Percentiles rank a stretch among this genome's conserved stretches.
Conservation (phyloP, 176 grass and related monocot genomes). For the Rhynchospora pubera region DNA sequence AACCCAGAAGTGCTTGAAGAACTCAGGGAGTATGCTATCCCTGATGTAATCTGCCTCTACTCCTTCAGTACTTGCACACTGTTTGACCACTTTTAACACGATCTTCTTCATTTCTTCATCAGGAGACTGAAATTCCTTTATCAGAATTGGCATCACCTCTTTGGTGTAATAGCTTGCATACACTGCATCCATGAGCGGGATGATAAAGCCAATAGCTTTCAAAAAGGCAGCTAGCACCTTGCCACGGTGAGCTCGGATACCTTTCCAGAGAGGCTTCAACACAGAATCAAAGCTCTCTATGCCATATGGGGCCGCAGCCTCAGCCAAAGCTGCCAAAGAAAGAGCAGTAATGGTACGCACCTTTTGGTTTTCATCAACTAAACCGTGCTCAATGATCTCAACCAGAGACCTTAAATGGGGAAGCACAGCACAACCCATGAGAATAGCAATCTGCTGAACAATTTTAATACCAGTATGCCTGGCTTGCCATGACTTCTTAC, state of each 20-base stretch:
- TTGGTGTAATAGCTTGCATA: conserved; percentile 98
- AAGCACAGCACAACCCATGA: conserved; percentile 90
- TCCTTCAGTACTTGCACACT: conserved; percentile 97
- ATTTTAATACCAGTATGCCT: conserved; percentile 94
- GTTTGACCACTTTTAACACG: conserved; percentile 94
- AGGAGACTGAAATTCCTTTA: conserved; percentile 95
- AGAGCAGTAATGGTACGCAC: conserved; percentile 91
- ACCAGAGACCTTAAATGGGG: conserved; percentile 88
- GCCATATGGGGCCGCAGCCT: conserved; percentile 87
- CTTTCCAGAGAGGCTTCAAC: conserved; percentile 97
- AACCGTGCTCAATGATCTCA: conserved; percentile 94
- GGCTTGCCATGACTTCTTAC: conserved; percentile 89
- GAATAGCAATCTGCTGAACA: conserved; percentile 95
- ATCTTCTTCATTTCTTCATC: conserved; percentile 99
- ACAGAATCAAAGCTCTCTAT: conserved; percentile 98
- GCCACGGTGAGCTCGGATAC: conserved; percentile 76
- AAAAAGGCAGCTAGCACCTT: conserved; percentile 94
- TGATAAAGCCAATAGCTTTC: conserved; percentile 98
- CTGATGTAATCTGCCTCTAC: conserved; percentile 92
- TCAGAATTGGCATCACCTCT: conserved; percentile 87
- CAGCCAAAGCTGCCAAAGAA: conserved; percentile 89
- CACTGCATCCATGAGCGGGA: conserved; percentile 94
- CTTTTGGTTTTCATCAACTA: conserved; percentile 92
- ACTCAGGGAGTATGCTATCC: conserved; percentile 77
- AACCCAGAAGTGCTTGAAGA: conserved; percentile 90